phyloP scores from a whole-genome alignment of 176 grass and related monocot species.

The Zizania latifolia region DNA sequence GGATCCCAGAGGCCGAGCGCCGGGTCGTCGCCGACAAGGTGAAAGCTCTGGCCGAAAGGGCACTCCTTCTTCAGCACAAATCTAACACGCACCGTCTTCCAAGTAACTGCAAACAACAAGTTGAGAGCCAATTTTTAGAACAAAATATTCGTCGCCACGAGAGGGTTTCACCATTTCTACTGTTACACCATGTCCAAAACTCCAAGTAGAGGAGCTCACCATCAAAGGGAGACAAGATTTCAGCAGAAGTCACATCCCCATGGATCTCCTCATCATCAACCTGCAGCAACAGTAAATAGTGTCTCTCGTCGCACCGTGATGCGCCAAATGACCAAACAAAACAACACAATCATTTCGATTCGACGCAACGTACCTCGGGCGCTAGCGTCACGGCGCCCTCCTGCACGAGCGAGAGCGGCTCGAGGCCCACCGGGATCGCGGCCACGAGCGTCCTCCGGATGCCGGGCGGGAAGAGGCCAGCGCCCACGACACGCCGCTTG shows the following conservation, averaged over 20 bases:
- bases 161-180: background rate
- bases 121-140: background rate
- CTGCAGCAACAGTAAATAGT: background rate
- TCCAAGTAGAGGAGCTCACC: conserved; percentile 3
- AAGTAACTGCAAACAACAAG: background rate
- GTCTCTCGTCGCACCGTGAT: background rate
- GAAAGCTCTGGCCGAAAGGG: conserved; percentile 37
- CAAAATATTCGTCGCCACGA: background rate
- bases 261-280: conserved; percentile 12
- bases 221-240: background rate
- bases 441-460: conserved; percentile 8
- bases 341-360: background rate
- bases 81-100: conserved; percentile 23
- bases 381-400: background rate
- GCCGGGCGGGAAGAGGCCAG: background rate
- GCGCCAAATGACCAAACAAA: background rate
- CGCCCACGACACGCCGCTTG: background rate
- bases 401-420: conserved; percentile 4
- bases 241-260: background rate
- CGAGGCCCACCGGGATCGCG: conserved; percentile 1
- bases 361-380: conserved; percentile 6
- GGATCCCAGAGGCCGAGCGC: conserved; percentile 59
- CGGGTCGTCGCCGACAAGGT: conserved; percentile 42
- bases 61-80: conserved; percentile 43
- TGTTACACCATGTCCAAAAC: background rate